Base-by-base conservation (phyloP, 768 basidiomycete species). In the Omphalotus guepiniiformis region DNA sequence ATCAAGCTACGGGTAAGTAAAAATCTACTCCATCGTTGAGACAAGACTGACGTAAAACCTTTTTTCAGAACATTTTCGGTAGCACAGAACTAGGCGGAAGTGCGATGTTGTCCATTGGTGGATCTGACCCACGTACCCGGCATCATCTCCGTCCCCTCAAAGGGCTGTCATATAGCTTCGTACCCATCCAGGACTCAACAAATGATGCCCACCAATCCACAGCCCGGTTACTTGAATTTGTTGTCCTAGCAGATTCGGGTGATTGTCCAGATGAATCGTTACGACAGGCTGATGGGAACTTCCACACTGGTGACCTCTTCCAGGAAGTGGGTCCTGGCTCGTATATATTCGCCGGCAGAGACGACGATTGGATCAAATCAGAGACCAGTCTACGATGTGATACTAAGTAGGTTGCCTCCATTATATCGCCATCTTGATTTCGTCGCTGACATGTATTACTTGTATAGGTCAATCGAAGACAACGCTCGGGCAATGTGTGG, bases 341-440 rank as follows among this genome's bases (percentile, higher is more conserved):
- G 55, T 89, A 83, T 59, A 59, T 79, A 38, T 85, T 76, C 52
- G 77, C 82, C 29, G 88, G 87, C 21, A 78, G 88, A 34, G 79
- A 87, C 51, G 87, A 90, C 55, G 87, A 90, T 63, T 88, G 87
- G 88, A 89, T 90, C 62, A 90, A 89, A 68, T 82, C 81, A 30
- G 83, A 86, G 58, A 85, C 79, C 59, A 82, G 85, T 58, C 67
- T 88, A 52, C 77, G 87, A 42, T 88, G 87, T 57, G 87, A 90
- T 57, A 88, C 88, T 41, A 82, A 79, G 74, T 76, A 64, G 26
- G 71, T 69, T 25, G 6, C 28, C 28, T 27, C 27, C 45, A 15
- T 22, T 44, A 25, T 19, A 42, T 34, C 42, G n/a, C n/a, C n/a
- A n/a, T n/a, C n/a, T n/a, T n/a, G n/a, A n/a, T n/a, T n/a, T n/a